A percentile compares a stretch with the other conserved stretches of the same genome.
phyloP scores from a whole-genome alignment of 2,329 filamentous ascomycete species.

The Fusarium graminum region DNA sequence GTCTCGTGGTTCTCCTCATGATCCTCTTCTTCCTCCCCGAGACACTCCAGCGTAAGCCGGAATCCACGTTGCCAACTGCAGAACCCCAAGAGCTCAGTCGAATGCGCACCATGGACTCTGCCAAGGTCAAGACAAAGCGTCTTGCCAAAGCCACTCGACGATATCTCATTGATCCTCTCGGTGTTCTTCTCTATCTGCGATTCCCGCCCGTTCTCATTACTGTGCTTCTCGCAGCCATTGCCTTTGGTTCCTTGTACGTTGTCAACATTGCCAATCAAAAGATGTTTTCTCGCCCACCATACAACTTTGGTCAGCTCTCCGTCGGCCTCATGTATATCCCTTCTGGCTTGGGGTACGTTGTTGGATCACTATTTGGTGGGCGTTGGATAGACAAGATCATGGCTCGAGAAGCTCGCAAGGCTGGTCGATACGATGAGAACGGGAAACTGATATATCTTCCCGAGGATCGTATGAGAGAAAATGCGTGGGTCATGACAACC shows the following conservation, averaged over 20 bases:
- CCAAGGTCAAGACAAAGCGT: conserved; percentile 68
- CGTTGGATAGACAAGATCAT: conserved; percentile 86
- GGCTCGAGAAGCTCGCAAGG: conserved; percentile 78
- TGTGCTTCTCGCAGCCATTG: conserved; percentile 79
- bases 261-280: conserved; percentile 82
- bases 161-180: conserved; percentile 78
- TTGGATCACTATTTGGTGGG: conserved; percentile 77
- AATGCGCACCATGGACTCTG: conserved; percentile 72
- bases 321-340: conserved; percentile 85
- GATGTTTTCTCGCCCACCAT: conserved; percentile 75
- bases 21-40: conserved; percentile 74
- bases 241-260: conserved; percentile 81
- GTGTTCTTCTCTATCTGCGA: conserved; percentile 76
- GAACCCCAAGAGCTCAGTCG: conserved; percentile 53
- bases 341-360: conserved; percentile 77
- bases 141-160: conserved; percentile 68
- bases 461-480: conserved; percentile 86
- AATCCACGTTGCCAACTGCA: conserved; percentile 7
- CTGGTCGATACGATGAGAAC: conserved; percentile 74
- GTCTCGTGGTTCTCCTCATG: conserved; percentile 67
- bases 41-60: conserved; percentile 62
- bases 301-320: conserved; percentile 75
- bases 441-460: conserved; percentile 77
- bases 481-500: conserved; percentile 80
- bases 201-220: conserved; percentile 79